Evolutionary conservation across 2,329 filamentous ascomycete genomes (phyloP), one percentile per base, ranked within the genome.

Genomic region (Exophiala calicioides): DNA sequence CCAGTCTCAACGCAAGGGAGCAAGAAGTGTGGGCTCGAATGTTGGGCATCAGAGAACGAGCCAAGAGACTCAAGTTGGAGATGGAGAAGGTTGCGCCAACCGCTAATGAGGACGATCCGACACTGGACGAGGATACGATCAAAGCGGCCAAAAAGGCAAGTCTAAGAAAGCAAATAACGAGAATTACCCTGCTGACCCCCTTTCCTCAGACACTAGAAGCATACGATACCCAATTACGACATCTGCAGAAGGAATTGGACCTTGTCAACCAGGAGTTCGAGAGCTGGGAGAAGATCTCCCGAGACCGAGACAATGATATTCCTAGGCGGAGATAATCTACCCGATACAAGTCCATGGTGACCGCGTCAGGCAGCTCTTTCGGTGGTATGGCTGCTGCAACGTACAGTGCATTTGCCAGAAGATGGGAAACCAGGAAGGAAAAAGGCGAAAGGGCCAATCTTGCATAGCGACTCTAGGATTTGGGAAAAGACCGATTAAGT

Each of bases 1-100:
- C 81, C 0, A 74, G 76, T 4, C 69, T 84, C 35, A 74, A 73
- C 33, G 81, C 79, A 3, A 68, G 80, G 16, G 77, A 78, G 48
- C 81, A 85, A 61, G 81, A 84, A 64, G 80, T 84, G 45, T 85
- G 81, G 81, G 81, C 81, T 21, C 70, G 81, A 29, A 82, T 85
- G 80, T 72, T 82, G 36, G 75, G 76, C 5, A 74, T 84, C 42
- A 69, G 80, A 44, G 80, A 83, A 59, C 69, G 80, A 44, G 76
- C 78, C 35, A 75, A 76, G 58, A 73, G 77, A 58, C 61, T 85
- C 45, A 78, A 83, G 57, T 68, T 72, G 50, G 81, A 84, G 64
- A 75, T 80, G 46, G 79, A 82, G 61, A 74, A 73, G 61, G 39
- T 58, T 12, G 45, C 48, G 30, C 58, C 58, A 3, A 64, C 78